Percentiles rank a stretch among this genome's conserved stretches.
Evolutionary conservation across 2,329 filamentous ascomycete species (phyloP).

Genomic region (Diplodia sapinea): DNA sequence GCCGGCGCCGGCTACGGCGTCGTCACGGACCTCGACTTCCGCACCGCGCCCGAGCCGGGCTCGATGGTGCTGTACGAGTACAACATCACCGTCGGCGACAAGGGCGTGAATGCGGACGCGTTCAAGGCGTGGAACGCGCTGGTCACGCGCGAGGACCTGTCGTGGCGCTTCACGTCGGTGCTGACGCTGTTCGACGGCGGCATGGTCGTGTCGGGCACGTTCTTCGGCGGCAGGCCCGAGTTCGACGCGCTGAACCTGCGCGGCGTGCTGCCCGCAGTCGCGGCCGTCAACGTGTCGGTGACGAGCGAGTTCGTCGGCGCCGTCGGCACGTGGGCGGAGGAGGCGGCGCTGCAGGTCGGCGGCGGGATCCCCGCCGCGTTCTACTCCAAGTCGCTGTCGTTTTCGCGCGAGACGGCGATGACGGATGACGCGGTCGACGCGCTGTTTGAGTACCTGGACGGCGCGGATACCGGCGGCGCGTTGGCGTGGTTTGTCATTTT

Average conservation of each 20-base stretch:
- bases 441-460: conserved; percentile 43
- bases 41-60: conserved; percentile 44
- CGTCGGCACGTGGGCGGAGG: conserved; percentile 44
- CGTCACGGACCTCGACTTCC: conserved; percentile 49
- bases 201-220: conserved; percentile 43
- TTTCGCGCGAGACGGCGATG: conserved; percentile 40
- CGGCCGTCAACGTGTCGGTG: conserved; percentile 38
- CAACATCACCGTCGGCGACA: conserved; percentile 39
- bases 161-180: conserved; percentile 44
- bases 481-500: conserved; percentile 45
- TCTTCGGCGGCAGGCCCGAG: conserved; percentile 43
- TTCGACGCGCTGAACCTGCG: conserved; percentile 45
- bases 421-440: conserved; percentile 43
- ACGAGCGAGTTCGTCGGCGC: conserved; percentile 44
- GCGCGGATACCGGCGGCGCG: conserved; percentile 41
- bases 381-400: conserved; percentile 45
- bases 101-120: conserved; percentile 38
- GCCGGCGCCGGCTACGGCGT: conserved; percentile 53
- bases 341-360: conserved; percentile 40
- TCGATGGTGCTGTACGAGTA: conserved; percentile 45
- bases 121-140: conserved; percentile 47
- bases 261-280: conserved; percentile 36
- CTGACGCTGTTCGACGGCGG: conserved; percentile 44
- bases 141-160: conserved; percentile 42
- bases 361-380: conserved; percentile 43